These are phyloP conservation scores for Meyerozyma guilliermondii DNA, from an alignment of 1,139 yeast species.

Conservation along the genomic window DNA sequence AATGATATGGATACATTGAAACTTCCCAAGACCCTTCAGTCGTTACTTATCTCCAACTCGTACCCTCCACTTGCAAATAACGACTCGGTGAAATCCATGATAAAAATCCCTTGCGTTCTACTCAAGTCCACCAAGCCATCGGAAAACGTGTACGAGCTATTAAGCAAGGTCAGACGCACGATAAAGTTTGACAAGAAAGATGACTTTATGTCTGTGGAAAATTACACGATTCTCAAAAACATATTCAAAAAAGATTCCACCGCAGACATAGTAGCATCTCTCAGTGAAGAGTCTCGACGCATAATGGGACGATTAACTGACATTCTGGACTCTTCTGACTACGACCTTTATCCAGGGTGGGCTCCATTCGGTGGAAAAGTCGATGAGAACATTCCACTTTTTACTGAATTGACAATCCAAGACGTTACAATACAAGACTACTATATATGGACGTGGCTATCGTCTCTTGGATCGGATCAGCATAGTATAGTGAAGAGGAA, in stretches of 20 bases:
- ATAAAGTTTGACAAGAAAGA: slow-evolving; percentile 68
- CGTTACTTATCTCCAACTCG: slow-evolving; percentile 54
- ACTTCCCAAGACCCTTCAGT: slow-evolving; percentile 61
- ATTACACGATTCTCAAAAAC: slow-evolving; percentile 68
- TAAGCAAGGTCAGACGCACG: slow-evolving; percentile 59
- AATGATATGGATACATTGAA: slow-evolving; percentile 51
- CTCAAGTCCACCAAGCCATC: slow-evolving; percentile 62
- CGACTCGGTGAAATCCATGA: slow-evolving; percentile 32
- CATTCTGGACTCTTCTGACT: slow-evolving; percentile 37
- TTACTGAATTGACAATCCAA: slow-evolving; percentile 48
- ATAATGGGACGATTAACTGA: slow-evolving; percentile 54
- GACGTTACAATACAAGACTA: slow-evolving; percentile 79
- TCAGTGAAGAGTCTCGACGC: slow-evolving; percentile 72
- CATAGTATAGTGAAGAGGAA: slow-evolving; percentile 56
- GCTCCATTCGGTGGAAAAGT: slow-evolving; percentile 17
- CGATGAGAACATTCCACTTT: slow-evolving; percentile 31
- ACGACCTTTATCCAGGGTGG: slow-evolving; percentile 43
- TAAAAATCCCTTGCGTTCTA: slow-evolving; percentile 56
- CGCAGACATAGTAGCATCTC: slow-evolving; percentile 53
- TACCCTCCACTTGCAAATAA: slow-evolving; percentile 55
- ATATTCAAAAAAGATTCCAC: slow-evolving; percentile 59
- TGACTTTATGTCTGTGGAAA: slow-evolving; percentile 69
- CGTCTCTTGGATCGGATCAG: slow-evolving; percentile 72
- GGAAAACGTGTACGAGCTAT: slow-evolving; percentile 34
- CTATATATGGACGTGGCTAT: slow-evolving; percentile 89